Conservation (phyloP, 1,284 basidiomycete species). For the Ustilago esculenta region DNA sequence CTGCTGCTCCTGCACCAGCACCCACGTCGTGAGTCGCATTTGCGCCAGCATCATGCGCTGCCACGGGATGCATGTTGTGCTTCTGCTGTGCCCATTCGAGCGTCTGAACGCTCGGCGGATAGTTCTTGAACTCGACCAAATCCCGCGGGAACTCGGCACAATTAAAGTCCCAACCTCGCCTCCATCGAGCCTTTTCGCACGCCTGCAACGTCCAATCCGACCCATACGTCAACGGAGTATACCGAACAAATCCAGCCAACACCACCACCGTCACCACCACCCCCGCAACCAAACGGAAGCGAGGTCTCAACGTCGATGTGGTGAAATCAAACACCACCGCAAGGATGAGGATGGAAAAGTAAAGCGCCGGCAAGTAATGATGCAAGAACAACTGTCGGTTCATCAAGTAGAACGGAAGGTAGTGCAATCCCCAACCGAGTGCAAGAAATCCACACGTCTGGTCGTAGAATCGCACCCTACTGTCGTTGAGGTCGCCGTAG, state of each 20-base stretch:
- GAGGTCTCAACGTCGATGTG: constrained; percentile 80
- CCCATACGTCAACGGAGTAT: constrained; percentile 87
- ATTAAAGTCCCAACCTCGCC: constrained; percentile 94
- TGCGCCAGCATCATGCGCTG: neutral
- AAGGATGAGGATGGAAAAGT: constrained; percentile 85
- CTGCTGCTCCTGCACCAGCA: constrained; percentile 7
- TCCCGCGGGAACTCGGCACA: constrained; percentile 72
- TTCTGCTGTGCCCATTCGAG: constrained; percentile 22
- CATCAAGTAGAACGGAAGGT: constrained; percentile 97
- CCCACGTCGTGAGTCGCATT: constrained; percentile 14
- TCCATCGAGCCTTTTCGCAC: constrained; percentile 82
- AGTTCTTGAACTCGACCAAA: constrained; percentile 40
- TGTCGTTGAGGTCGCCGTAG: constrained; percentile 87
- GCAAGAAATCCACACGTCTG: constrained; percentile 88
- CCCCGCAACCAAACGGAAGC: constrained; percentile 81
- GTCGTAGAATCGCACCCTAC: constrained; percentile 88
- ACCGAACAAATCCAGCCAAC: constrained; percentile 80
- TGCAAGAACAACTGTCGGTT: constrained; percentile 93
- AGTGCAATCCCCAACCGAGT: constrained; percentile 92
- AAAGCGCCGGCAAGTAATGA: constrained; percentile 95
- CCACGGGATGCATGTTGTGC: neutral
- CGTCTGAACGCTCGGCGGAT: constrained; percentile 45
- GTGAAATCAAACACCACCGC: constrained; percentile 84
- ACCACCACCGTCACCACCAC: constrained; percentile 77
- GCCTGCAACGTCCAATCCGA: constrained; percentile 83